Evolutionary conservation across 306 rosid species (phyloP).

Genomic region (Dryas drummondii): DNA sequence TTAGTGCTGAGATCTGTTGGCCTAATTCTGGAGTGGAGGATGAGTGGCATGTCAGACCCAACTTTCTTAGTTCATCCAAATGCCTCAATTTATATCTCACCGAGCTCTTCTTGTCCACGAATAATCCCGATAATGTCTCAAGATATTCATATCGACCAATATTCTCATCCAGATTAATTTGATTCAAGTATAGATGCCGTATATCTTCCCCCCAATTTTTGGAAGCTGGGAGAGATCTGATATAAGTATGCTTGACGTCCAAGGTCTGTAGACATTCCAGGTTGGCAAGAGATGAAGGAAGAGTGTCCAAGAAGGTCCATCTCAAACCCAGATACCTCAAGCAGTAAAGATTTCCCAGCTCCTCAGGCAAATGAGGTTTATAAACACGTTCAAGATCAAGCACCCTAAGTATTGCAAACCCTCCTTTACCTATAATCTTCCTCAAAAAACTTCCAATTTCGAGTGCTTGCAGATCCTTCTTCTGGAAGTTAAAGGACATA

Average conservation of each 20-base stretch:
- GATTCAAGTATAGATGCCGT: conserved; percentile 23
- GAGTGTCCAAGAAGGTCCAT: conserved; percentile 23
- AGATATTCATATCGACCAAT: background rate
- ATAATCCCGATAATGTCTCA: conserved; percentile 13
- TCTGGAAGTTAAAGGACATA: conserved; percentile 17
- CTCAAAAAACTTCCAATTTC: conserved; percentile 7
- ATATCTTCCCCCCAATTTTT: background rate
- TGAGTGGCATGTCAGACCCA: conserved; percentile 14
- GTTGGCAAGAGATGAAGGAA: conserved; percentile 6
- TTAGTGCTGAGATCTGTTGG: background rate
- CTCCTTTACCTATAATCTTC: background rate
- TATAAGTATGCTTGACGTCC: conserved; percentile 24
- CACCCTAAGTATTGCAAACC: conserved; percentile 20
- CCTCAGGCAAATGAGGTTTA: conserved; percentile 17
- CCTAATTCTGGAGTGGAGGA: background rate
- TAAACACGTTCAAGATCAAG: conserved; percentile 33
- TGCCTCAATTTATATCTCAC: background rate
- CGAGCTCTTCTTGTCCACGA: background rate
- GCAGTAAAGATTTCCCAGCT: conserved; percentile 1
- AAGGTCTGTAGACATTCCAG: conserved; percentile 8
- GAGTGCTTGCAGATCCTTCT: background rate
- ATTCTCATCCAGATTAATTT: background rate
- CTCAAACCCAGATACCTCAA: conserved; percentile 25
- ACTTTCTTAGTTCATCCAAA: background rate
- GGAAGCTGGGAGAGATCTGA: conserved; percentile 2